Percentiles rank a stretch among this genome's conserved stretches.
phyloP scores from a whole-genome alignment of 148 eudicot species.

The Dysphania ambrosioides region DNA sequence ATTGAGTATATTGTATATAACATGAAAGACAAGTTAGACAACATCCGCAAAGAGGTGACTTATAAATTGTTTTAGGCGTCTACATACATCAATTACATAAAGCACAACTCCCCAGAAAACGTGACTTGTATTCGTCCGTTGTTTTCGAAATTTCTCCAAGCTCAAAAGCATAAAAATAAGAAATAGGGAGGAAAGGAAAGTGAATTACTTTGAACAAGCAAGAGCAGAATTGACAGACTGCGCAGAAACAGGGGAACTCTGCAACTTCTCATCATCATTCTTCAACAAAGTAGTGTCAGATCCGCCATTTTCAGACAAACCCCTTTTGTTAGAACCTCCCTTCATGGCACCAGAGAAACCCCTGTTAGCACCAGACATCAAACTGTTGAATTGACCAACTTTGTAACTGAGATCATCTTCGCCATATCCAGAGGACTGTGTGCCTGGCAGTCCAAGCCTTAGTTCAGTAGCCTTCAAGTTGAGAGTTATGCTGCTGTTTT shows the following conservation, averaged over 20 bases:
- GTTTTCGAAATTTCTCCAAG: background rate
- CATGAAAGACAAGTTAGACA: too few relatives aligned
- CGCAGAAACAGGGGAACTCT: slow-evolving; percentile 30
- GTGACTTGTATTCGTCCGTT: background rate
- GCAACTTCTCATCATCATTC: slow-evolving; percentile 35
- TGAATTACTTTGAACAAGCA: slow-evolving; percentile 43
- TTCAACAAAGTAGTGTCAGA: slow-evolving; percentile 27
- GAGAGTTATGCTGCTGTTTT: slow-evolving; percentile 27
- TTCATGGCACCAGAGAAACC: slow-evolving; percentile 47
- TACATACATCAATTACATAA: too few relatives aligned
- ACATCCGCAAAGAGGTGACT: too few relatives aligned
- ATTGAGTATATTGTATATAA: too few relatives aligned
- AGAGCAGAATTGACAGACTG: slow-evolving; percentile 23
- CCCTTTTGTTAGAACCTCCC: slow-evolving; percentile 46
- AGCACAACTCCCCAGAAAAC: too few relatives aligned
- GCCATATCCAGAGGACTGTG: slow-evolving; percentile 42
- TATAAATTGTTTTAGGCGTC: too few relatives aligned
- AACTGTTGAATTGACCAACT: slow-evolving; percentile 17
- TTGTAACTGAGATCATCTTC: slow-evolving; percentile 8
- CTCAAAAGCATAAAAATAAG: background rate
- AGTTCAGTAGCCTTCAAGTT: slow-evolving; percentile 57
- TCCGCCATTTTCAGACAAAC: slow-evolving; percentile 35
- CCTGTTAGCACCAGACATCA: slow-evolving; percentile 52
- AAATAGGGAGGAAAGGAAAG: background rate
- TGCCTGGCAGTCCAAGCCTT: slow-evolving; percentile 60